Base-by-base conservation (phyloP, 805 yeast species). In the Grigorovia humatica region DNA sequence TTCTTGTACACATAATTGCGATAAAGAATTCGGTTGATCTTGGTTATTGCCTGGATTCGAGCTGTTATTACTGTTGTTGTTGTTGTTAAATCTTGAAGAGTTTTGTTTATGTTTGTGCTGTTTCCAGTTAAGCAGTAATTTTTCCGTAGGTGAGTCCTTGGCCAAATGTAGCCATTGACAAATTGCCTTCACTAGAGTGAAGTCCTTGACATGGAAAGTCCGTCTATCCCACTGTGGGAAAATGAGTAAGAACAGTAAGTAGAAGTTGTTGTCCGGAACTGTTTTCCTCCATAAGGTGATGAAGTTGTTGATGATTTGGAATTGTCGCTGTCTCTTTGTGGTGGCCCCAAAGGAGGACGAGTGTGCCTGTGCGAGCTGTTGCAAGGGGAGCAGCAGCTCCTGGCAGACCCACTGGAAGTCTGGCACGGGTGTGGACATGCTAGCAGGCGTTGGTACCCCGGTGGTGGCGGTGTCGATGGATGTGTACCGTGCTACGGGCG, bases 221-320 rank as follows among this genome's bases (percentile, higher is more conserved):
- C 89, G 69, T 27, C 74, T 69, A 57, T 87, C 95, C 49, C 79
- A 72, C 50, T 80, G 75, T 0, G 95, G 88, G 42, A 38, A 38
- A 29, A 84, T 65, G 1, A 77, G 70, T 47, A 89, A 70, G 35
- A 81, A 69, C 15, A 85, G 71, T 1, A 83, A 83, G 0, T 91
- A 90, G 57, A 75, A 81, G 2, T 89, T 74, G 63, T 89, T 76
- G 17, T 73, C 65, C 0, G 88, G 88, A 0, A 82, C 81, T 1
- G 72, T 66, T 15, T 57, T 58, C 41, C 81, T 65, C 84, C 85
- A 83, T 42, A 70, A 62, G 4, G 62, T 60, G 32, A 81, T 68
- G 59, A 80, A 83, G 17, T 58, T 55, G 0, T 59, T 52, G 2
- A 79, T 65, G 1, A 70, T 56, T 19, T 65, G 60, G 6, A 58